Evolutionary conservation across 1,284 basidiomycete genomes (phyloP).

Genomic region (Tausonia pullulans): DNA sequence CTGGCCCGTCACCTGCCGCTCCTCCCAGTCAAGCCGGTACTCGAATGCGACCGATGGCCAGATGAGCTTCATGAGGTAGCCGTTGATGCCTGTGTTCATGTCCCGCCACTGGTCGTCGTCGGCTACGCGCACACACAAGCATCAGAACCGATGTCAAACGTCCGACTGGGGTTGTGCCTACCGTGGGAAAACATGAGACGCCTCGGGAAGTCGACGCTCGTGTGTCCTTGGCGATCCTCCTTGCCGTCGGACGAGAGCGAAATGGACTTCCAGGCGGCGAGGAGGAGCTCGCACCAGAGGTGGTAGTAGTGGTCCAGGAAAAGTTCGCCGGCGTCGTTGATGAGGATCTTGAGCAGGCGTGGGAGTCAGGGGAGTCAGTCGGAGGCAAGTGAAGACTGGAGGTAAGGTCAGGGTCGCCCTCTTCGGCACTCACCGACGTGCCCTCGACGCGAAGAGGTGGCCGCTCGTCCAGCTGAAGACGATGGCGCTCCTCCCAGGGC

Average conservation of each 20-base stretch:
- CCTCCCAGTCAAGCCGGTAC: slow-evolving; percentile 54
- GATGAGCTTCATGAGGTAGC: slow-evolving; percentile 29
- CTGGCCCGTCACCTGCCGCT: slow-evolving; percentile 40
- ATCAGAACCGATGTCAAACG: background rate
- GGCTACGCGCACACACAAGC: background rate
- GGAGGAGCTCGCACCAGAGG: slow-evolving; percentile 61
- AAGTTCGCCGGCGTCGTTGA: background rate
- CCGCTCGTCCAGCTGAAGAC: no score
- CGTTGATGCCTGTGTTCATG: slow-evolving; percentile 30
- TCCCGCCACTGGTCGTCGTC: slow-evolving; percentile 27
- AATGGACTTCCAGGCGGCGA: slow-evolving; percentile 63
- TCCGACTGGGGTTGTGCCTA: background rate
- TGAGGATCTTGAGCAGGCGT: background rate
- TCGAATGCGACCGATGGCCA: slow-evolving; percentile 46
- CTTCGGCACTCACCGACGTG: background rate
- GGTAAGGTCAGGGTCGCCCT: background rate
- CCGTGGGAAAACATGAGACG: slow-evolving; percentile 32
- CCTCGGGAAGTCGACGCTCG: slow-evolving; percentile 25
- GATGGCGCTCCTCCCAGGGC: background rate
- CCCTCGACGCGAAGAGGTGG: background rate
- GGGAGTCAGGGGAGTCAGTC: no score
- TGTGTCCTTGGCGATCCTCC: slow-evolving; percentile 26
- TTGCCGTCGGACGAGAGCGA: slow-evolving; percentile 38
- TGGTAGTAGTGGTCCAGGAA: slow-evolving; percentile 71
- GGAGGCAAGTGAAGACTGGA: background rate